These are phyloP conservation scores for Neurospora tetrasperma DNA, from an alignment of 495 filamentous ascomycete genomes.

Conservation along the genomic window DNA sequence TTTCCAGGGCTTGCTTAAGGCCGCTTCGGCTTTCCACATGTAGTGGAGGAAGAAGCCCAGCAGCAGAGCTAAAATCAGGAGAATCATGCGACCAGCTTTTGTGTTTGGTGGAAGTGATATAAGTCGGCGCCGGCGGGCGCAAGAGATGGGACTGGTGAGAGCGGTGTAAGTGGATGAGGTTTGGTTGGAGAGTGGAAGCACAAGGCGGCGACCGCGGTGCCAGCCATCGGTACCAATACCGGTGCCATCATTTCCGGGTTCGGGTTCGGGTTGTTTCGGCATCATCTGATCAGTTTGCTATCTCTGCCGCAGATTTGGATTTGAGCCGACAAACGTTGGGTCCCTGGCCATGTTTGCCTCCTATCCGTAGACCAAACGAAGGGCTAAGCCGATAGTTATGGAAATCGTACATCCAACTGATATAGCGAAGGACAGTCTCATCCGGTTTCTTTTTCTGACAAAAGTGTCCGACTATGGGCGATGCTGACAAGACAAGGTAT, in stretches of 20 bases:
- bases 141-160: not conserved
- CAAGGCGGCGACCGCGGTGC: not conserved
- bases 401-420: not conserved
- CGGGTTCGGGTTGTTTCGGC: not conserved
- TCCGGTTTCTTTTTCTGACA: not conserved
- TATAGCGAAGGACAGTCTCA: not conserved
- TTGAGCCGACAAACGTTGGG: not conserved
- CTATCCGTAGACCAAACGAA: not conserved
- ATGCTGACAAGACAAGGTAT: not conserved
- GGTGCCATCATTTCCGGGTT: not conserved
- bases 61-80: conserved; percentile 22
- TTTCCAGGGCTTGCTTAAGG: conserved; percentile 30
- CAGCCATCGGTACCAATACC: not conserved
- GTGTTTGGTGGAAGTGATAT: not conserved
- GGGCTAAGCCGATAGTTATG: not conserved
- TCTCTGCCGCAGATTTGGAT: not conserved
- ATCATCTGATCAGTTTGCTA: not conserved
- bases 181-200: not conserved
- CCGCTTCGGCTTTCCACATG: conserved; percentile 31
- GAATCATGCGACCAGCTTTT: conserved; percentile 18
- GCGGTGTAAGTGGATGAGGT: not conserved
- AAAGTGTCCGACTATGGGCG: not conserved
- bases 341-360: not conserved
- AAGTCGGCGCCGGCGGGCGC: not conserved
- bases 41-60: conserved; percentile 26